Base-by-base conservation (phyloP, 306 rosid genomes). In the Quercus parvula region DNA sequence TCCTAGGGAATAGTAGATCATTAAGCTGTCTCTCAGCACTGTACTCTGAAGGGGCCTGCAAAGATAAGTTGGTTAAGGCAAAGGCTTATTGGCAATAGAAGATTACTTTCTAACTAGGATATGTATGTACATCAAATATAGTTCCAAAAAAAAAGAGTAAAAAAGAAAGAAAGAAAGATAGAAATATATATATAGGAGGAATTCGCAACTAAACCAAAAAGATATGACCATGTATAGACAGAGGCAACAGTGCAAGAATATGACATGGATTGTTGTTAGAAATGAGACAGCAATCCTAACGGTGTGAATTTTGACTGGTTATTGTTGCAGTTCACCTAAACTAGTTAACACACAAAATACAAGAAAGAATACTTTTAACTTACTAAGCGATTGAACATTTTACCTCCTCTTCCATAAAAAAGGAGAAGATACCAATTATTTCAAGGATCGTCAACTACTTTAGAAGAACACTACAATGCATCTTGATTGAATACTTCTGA, bases 1-100 rank as follows among this genome's bases (percentile, higher is more conserved):
- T 87, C 85, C 88, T 89, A 41, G 98, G 91, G 84, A 95, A 93
- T 46, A 95, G 78, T 75, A 93, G 59, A 83, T 93, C 94, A 81
- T 91, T 91, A 77, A 95, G 91, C 56, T 89, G 96, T 78, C 92
- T 90, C 89, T 95, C 98, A 0, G 99, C 99, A 66, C 96, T 76
- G 79, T 89, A 92, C 75, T 92, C 97, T 0, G 99, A 95, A 1
- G 86, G 88, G 20, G 93, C 99, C 99, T 95, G 92, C 81, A 87
- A 88, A 83, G 2, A 71, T 25, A 61, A 67, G 52, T 67, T 70
- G 51, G 66, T 74, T 14, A 27, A 44, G 51, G 58, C 14, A 75
- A 82, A 82, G 14, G 41, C 17, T 20, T 44, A 79, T 49, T 63
- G 71, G 85, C 58, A 71, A 71, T 64, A 33, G 57, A 78, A 52